Evolutionary conservation across 2,329 filamentous ascomycete species (phyloP), one percentile per base, ranked within the genome.

Genomic region (Colletotrichum orbiculare): DNA sequence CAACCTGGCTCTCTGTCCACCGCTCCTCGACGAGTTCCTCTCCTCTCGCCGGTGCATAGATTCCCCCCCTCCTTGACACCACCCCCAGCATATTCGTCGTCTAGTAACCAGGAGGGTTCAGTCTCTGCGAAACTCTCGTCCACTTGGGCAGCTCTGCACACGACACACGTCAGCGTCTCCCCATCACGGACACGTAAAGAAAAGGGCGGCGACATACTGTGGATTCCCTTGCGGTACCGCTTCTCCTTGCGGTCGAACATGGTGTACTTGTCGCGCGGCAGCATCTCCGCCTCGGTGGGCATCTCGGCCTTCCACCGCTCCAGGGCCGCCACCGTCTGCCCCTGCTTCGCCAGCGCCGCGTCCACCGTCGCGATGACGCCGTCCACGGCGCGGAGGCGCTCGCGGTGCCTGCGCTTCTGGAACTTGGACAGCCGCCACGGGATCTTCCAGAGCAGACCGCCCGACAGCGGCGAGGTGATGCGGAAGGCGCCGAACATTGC

Each of bases 231-330:
- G 76, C 96, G 86, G 79, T 98, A 99, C 73, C 88, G 90, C 88
- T 94, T 97, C 77, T 92, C 94, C 80, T 98, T 97, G 72, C 94
- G 90, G 79, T 97, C 95, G 79, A 98, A 99, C 74, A 99, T 91
- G 35, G 93, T 97, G 82, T 99, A 99, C 82, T 99, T 99, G 82
- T 99, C 96, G 79, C 88, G 91, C 50, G 96, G 91, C 77, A 97
- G 77, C 96, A 99, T 99, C 84, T 98, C 94, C 74, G 89, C 86
- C 85, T 99, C 96, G 34, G 89, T 91, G 25, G 96, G 96, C 96
- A 99, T 99, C 80, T 97, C 93, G 42, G 86, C 85, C 84, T 96
- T 97, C 96, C 96, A 99, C 74, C 90, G 83, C 78, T 97, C 91
- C 64, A 99, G 84, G 58, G 92, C 85, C 80, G 93, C 93, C 50